Base-by-base conservation (phyloP, 768 basidiomycete genomes). In the Mycena haematopus region DNA sequence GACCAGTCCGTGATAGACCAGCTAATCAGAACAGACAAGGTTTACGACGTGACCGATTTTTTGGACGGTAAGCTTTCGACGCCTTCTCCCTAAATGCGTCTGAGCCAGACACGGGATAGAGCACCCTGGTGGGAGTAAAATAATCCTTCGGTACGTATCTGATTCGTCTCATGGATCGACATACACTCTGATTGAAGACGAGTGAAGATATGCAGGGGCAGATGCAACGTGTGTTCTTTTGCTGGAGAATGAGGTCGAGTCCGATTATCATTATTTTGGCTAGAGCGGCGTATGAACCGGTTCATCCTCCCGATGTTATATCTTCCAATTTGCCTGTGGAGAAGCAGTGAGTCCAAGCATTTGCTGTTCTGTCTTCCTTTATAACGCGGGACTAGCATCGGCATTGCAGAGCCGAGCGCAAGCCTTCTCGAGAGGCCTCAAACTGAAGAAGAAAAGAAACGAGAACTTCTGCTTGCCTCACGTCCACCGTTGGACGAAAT, bases 281-380 rank as follows among this genome's bases (percentile, higher is more conserved):
- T 40, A 82, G 82, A 9, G 77, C 78, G 60, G 86, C 84, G 71
- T 87, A 87, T 64, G 88, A 88, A 19, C 86, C 86, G 1, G 86
- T 91, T 27, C 90, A 91, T 68, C 89, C 90, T 1, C 88, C 78
- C 47, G 82, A 80, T 70, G 84, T 75, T 63, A 88, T 84, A 66
- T 81, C 77, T 14, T 79, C 78, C 8, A 79, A 88, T 70, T 73
- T 89, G 17, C 84, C 84, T n/a, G 78, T 77, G n/a, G 86, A 90
- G 59, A 90, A 89, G 71, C 86, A 88, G 82, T 83, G 38, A 65
- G 80, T 69, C 22, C 33, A 9, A 17, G 7, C 15, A 40, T 15
- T 25, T 13, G 38, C 5, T 58, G 5, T 21, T 13, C 44, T 6
- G 6, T 10, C 36, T 11, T 51, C 66, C 31, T 66, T 53, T n/a